Evolutionary conservation across 192 early-diverging fungal genomes (phyloP).

Genomic region (Coemansia sp.): DNA sequence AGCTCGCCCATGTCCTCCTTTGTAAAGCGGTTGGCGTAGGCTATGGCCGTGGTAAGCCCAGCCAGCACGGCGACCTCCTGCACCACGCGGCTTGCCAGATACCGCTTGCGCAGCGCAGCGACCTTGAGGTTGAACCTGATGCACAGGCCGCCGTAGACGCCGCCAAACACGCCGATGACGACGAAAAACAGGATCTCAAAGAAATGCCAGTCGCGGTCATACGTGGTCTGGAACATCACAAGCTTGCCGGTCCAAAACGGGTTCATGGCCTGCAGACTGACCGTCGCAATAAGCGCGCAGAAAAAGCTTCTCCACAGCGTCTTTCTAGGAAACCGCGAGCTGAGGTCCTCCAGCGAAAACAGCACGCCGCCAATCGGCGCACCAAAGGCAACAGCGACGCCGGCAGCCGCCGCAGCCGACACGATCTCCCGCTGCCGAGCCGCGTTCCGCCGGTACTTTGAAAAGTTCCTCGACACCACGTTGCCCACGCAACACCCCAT

Average conservation of each 20-base stretch:
- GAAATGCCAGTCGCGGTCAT: conserved; percentile 91
- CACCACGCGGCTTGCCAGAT: conserved; percentile 64
- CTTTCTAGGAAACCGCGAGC: conserved; percentile 88
- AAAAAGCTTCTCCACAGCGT: conserved; percentile 98
- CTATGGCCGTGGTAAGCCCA: conserved; percentile 62
- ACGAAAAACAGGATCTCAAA: conserved; percentile 86
- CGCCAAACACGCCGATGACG: conserved; percentile 79
- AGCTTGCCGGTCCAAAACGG: conserved; percentile 96
- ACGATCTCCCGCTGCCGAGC: conserved; percentile 65
- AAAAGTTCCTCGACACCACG: conserved; percentile 74
- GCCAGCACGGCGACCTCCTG: conserved; percentile 64
- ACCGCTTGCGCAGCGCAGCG: conserved; percentile 65
- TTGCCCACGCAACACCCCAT: conserved; percentile 88
- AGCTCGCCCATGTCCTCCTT: conserved; percentile 86
- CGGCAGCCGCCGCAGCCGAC: conserved; percentile 68
- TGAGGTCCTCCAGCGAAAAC: conserved; percentile 85
- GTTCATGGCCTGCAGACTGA: conserved; percentile 86
- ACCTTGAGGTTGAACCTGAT: conserved; percentile 71
- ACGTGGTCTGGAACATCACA: conserved; percentile 92
- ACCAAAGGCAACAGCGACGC: conserved; percentile 75
- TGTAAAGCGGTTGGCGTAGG: conserved; percentile 70
- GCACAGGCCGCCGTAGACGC: conserved; percentile 74
- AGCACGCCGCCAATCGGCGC: conserved; percentile 70
- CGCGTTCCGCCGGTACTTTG: conserved; percentile 81
- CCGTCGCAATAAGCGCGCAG: conserved; percentile 92